Conservation (phyloP, 805 yeast species). For the Kazachstania kunashirensis region DNA sequence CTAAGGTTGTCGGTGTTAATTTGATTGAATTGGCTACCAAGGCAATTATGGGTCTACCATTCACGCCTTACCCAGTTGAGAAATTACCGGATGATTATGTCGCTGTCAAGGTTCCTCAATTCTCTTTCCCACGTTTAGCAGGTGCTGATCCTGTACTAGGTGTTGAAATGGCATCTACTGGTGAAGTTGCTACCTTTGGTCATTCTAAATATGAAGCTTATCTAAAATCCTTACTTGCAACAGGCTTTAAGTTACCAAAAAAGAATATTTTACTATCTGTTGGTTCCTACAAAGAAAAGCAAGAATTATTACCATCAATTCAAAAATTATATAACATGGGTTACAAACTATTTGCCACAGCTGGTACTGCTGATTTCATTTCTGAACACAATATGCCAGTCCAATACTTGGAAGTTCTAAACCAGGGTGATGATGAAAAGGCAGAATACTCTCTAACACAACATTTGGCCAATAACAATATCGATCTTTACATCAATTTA, state of each 20-base stretch:
- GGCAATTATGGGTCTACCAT: conserved; percentile 83
- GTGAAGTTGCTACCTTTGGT: conserved; percentile 97
- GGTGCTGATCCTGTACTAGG: conserved; percentile 98
- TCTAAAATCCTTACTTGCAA: conserved; percentile 84
- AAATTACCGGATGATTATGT: conserved; percentile 88
- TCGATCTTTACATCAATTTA: conserved; percentile 90
- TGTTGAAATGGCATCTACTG: conserved; percentile 98
- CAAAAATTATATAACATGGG: conserved; percentile 73
- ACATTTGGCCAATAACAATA: conserved; percentile 92
- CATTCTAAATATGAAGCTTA: conserved; percentile 95
- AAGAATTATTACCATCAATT: conserved; percentile 83
- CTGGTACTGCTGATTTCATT: conserved; percentile 98
- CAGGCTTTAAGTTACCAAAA: conserved; percentile 92
- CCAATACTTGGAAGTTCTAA: conserved; percentile 84
- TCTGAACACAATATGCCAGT: conserved; percentile 93
- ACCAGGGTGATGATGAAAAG: conserved; percentile 65
- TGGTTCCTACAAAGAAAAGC: conserved; percentile 95
- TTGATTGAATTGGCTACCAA: conserved; percentile 95
- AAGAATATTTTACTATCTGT: conserved; percentile 87
- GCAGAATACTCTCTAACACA: conserved; percentile 92
- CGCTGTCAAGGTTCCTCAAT: conserved; percentile 94
- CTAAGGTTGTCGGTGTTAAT: conserved; percentile 94
- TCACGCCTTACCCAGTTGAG: conserved; percentile 82
- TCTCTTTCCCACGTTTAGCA: conserved; percentile 90
- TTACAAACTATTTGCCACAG: conserved; percentile 87